phyloP scores from a whole-genome alignment of 2,329 filamentous ascomycete species.

The Alternaria incomplexa region DNA sequence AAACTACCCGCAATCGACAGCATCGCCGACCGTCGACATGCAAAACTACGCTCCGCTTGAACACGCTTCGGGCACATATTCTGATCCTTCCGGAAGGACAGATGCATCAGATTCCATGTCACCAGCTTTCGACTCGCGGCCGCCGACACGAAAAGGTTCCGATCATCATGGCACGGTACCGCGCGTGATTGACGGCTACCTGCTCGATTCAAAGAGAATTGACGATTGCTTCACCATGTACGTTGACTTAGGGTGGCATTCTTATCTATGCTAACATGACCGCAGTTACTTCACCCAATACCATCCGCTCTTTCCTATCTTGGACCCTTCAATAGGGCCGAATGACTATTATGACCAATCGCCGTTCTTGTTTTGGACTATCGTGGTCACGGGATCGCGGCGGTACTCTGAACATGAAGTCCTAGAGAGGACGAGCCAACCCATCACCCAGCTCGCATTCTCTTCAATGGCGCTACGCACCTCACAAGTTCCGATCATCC shows the following conservation, averaged over 20 bases:
- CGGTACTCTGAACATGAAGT: conserved; percentile 47
- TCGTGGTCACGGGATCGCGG: conserved; percentile 49
- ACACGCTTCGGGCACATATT: conserved; percentile 33
- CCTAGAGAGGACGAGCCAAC: conserved; percentile 39
- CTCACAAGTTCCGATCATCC: conserved; percentile 48
- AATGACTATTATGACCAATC: conserved; percentile 45
- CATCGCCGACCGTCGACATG: conserved; percentile 36
- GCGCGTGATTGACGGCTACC: conserved; percentile 37
- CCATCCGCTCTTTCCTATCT: conserved; percentile 42
- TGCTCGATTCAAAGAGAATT: conserved; percentile 42
- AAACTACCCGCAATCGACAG: conserved; percentile 34
- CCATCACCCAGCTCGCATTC: conserved; percentile 47
- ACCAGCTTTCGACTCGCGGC: conserved; percentile 36
- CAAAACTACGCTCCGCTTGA: conserved; percentile 36
- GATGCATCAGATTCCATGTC: conserved; percentile 39
- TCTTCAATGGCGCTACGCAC: conserved; percentile 46
- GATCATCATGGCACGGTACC: conserved; percentile 31
- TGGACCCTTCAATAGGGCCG: conserved; percentile 36
- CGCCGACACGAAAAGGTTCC: conserved; percentile 31
- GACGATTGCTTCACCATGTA: conserved; percentile 46
- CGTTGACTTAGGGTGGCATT: not conserved
- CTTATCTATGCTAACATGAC: conserved; percentile 16
- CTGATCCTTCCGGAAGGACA: conserved; percentile 34
- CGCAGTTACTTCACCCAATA: conserved; percentile 45
- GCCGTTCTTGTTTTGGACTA: conserved; percentile 50